Base-by-base conservation (phyloP, 176 grass and related monocot genomes). In the Triticum turgidum region DNA sequence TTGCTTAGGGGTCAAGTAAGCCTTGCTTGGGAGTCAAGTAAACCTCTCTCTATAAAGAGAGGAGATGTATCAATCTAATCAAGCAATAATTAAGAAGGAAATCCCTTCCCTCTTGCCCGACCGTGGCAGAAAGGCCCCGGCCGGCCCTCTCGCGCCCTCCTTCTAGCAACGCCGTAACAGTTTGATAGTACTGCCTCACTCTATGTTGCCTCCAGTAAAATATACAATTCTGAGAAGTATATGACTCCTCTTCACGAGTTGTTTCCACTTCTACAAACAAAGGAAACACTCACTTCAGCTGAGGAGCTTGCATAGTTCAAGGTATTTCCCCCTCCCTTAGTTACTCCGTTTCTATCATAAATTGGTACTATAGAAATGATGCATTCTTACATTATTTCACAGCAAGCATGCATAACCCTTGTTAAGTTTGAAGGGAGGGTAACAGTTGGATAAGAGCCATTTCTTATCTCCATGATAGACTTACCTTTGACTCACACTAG, bases 161-260 rank as follows among this genome's bases (percentile, higher is more conserved):
- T 32, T 32, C 32, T 32, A 32, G 32, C 32, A 32, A 3, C 32
- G 32, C 32, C 32, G 3, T 32, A 32, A 32, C 32, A 32, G 73
- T 98, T 95, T 79, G 91, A 83, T 61, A 94, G 95, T 72, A 89
- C 75, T 45, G 95, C 93, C 12, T 87, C 89, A 39, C 63, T 98
- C 65, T 98, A 94, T 66, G 80, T 98, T 82, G 91, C 96, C 52
- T 98, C 96, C 41, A 93, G 93, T 80, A 91, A 92, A 87, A 94
- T 98, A 65, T 95, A 98, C 41, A 91, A 95, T 38, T 33, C 80
- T 30, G 73, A 89, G 42, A 95, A 92, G 38, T 98, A 94, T 37
- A 98, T 94, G 96, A 61, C 84, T 88, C 86, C 91, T 88, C 86
- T 98, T 14, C 88, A 54, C 17, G 88, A 91, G 75, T 89, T 98